Evolutionary conservation across 768 basidiomycete species (phyloP), one percentile per base, ranked within the genome.

Genomic region (Amanita subjunquillea): DNA sequence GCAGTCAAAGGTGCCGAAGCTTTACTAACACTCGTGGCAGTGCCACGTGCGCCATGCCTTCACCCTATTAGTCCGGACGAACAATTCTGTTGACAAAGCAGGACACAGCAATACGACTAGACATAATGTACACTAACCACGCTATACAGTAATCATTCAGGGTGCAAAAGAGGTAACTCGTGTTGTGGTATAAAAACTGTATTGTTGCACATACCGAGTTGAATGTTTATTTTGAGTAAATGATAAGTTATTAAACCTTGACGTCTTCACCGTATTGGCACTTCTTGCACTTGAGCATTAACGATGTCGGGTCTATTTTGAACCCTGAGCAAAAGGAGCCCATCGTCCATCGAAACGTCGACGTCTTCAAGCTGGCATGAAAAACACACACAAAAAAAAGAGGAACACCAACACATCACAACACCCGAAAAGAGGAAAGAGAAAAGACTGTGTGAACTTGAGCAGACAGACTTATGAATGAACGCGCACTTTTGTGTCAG

Each of bases 291-390:
- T 54, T 75, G 71, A 1, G 17, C 4, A 8, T 53, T 10, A 4
- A 46, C 23, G 2, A 29, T 8, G 1, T 9, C 25, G 6, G 29
- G 36, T 22, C 15, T 17, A 29, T 34, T 42, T 22, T 40, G 43
- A 29, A 86, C 73, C 58, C 65, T 78, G 60, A 86, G 63, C 17
- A 71, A 72, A 43, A 86, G 74, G 48, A 86, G 63, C 34, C 84
- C 84, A 60, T 83, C 77, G 57, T 75, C 73, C 69, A 86, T 73
- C 49, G 69, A 66, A 30, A 76, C 79, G 27, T 69, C 62, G 49
- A 85, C 62, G 58, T 85, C 77, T 60, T 75, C 71, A 59, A 72
- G 66, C 83, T 82, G 58, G 47, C 55, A 55, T 38, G 17, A 46
- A 50, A 55, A 50, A 58, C 1, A 29, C 29, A 59, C 56, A 55